These are phyloP conservation scores for Herpetomonas samuelpessoai DNA, from an alignment of 208 protist species.

Conservation along the genomic window DNA sequence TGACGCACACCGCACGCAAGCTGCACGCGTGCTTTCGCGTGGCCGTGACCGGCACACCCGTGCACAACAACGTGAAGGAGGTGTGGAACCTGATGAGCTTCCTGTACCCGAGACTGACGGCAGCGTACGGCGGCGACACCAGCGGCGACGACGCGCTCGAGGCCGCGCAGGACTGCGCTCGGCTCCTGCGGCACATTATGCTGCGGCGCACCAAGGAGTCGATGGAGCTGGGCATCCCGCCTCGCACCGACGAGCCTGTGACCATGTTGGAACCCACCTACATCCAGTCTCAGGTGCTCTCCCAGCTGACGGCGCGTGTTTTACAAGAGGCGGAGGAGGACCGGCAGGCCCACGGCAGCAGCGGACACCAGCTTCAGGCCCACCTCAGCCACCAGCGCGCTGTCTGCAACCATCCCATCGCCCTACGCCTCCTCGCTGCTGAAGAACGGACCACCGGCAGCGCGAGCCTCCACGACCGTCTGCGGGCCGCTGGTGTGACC, in stretches of 20 bases:
- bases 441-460: constrained; percentile 26
- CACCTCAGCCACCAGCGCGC: constrained; percentile 80
- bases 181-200: constrained; percentile 87
- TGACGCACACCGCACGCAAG: constrained; percentile 58
- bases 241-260: constrained; percentile 89
- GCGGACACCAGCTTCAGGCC: constrained; percentile 26
- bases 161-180: constrained; percentile 60
- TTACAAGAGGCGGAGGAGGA: constrained; percentile 33
- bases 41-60: constrained; percentile 93
- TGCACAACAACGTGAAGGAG: constrained; percentile 97
- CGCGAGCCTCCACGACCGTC: constrained; percentile 30
- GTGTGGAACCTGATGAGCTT: constrained; percentile 96
- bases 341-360: constrained; percentile 1
- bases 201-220: constrained; percentile 96
- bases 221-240: constrained; percentile 97
- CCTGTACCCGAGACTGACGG: constrained; percentile 88
- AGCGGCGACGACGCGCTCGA: constrained; percentile 37
- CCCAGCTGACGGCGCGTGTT: constrained; percentile 45
- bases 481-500: constrained; percentile 51
- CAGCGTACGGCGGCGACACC: constrained; percentile 45
- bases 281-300: constrained; percentile 77
- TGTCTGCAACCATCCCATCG: constrained; percentile 84
- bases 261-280: constrained; percentile 64
- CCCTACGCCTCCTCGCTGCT: constrained; percentile 59
- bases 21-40: constrained; percentile 79